Base-by-base conservation (phyloP, 331 rosid species). In the Quercus tomentella region DNA sequence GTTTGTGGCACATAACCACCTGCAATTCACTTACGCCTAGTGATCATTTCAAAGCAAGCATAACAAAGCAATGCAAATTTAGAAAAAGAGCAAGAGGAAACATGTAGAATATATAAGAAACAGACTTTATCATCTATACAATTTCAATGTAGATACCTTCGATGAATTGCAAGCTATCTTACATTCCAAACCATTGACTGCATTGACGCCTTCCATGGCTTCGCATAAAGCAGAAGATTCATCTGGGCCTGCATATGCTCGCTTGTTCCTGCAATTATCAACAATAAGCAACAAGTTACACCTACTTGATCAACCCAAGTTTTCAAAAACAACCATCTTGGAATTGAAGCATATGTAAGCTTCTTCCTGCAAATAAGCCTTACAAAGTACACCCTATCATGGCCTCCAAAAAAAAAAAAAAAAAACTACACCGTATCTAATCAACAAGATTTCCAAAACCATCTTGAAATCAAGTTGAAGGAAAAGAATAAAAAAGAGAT, bases 161-260 rank as follows among this genome's bases (percentile, higher is more conserved):
- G 95, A 96, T 70, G 99, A 89, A 85, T 56, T 92, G 89, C 99
- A 96, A 84, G 97, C 88, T 75, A 93, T 89, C 92, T 96, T 96
- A 82, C 99, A 96, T 88, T 96, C 99, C 89, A 96, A 88, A 77
- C 99, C 99, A 80, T 96, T 93, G 75, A 86, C 79, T 63, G 89
- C 77, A 77, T 87, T 74, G 72, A 88, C 92, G 70, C 92, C 97
- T 74, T 93, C 98, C 97, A 92, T 90, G 80, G 90, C 94, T 56
- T 60, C 57, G 82, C 89, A 76, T 31, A 79, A 77, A 18, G 93
- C 89, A 71, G 97, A 84, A 52, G 83, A 87, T 56, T 96, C 99
- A 77, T 90, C 98, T 56, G 80, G 82, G 69, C 77, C 69, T 67
- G 88, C 86, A 78, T 76, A 83, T 57, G 77, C 77, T 76, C 84